Evolutionary conservation across 345 rosid species (phyloP).

Genomic region (Kernera saxatilis): DNA sequence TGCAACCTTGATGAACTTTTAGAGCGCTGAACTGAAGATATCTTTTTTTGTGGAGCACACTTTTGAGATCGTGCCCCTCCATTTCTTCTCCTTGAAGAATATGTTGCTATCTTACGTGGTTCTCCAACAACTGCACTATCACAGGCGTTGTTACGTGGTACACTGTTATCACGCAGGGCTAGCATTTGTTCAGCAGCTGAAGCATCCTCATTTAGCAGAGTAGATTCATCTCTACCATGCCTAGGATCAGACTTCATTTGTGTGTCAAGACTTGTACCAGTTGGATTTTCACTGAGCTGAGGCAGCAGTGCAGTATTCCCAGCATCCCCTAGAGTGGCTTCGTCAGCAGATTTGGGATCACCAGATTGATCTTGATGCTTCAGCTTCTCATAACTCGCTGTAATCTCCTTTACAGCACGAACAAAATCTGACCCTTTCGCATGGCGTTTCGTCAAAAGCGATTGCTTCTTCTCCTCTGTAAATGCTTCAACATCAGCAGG

Average conservation of each 20-base stretch:
- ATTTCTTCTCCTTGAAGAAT: constrained; percentile 73
- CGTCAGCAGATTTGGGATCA: constrained; percentile 46
- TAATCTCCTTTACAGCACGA: constrained; percentile 90
- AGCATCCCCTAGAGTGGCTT: constrained; percentile 36
- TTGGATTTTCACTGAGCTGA: constrained; percentile 42
- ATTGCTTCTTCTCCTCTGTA: constrained; percentile 93
- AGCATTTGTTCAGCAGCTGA: constrained; percentile 34
- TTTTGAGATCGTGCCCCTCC: constrained; percentile 47
- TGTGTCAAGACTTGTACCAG: constrained; percentile 39
- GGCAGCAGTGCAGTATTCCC: constrained; percentile 44
- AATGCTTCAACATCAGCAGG: constrained; percentile 93
- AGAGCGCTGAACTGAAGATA: constrained; percentile 36
- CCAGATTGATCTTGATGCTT: constrained; percentile 55
- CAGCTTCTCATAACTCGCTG: constrained; percentile 71
- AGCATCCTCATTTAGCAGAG: constrained; percentile 37
- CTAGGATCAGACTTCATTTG: constrained; percentile 31
- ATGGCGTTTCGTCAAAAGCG: constrained; percentile 75
- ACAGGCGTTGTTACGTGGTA: constrained; percentile 30
- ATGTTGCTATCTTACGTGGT: constrained; percentile 50
- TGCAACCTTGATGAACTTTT: constrained; percentile 50
- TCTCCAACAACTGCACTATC: constrained; percentile 36
- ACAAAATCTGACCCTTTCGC: constrained; percentile 94
- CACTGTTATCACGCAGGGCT: constrained; percentile 41
- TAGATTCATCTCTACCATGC: constrained; percentile 35
- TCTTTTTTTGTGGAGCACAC: constrained; percentile 33